Percentiles rank a stretch among this genome's conserved stretches.
Conservation (phyloP, 768 basidiomycete species). For the Lepiota venenata region DNA sequence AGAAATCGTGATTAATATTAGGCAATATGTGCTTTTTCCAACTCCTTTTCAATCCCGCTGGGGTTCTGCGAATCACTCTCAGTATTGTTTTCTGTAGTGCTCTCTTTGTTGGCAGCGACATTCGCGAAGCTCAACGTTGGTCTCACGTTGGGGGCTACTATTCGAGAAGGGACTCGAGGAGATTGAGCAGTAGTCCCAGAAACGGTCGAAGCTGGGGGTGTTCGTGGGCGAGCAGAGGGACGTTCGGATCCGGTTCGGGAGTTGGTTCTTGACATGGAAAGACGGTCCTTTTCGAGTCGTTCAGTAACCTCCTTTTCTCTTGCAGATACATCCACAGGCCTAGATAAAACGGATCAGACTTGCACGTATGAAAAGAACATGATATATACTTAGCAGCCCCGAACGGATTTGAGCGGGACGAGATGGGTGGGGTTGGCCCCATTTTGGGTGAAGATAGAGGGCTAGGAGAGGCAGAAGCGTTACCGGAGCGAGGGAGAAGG, state of each 20-base stretch:
- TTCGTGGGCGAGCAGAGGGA: slow-evolving; percentile 26
- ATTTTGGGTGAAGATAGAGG: slow-evolving; percentile 81
- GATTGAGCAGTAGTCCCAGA: slow-evolving; percentile 21
- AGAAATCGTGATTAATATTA: slow-evolving; percentile 8
- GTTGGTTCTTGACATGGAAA: slow-evolving; percentile 50
- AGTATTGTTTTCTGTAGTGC: slow-evolving; percentile 15
- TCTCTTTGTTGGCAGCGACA: slow-evolving; percentile 57
- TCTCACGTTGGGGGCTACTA: slow-evolving; percentile 50
- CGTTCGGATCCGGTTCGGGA: slow-evolving; percentile 52
- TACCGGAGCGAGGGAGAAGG: slow-evolving; percentile 75
- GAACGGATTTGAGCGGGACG: slow-evolving; percentile 71
- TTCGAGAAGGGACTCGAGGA: slow-evolving; percentile 26
- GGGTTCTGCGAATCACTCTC: slow-evolving; percentile 14
- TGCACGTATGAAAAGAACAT: not conserved
- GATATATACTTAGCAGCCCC: slow-evolving; percentile 73
- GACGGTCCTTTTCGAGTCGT: slow-evolving; percentile 62
- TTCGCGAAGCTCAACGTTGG: slow-evolving; percentile 81
- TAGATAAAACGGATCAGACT: slow-evolving; percentile 22
- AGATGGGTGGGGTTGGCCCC: slow-evolving; percentile 36
- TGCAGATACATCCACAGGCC: slow-evolving; percentile 80
- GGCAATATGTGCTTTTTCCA: slow-evolving; percentile 16
- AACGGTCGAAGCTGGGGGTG: slow-evolving; percentile 27
- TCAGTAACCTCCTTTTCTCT: slow-evolving; percentile 76
- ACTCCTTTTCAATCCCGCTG: slow-evolving; percentile 2
- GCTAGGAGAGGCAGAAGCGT: slow-evolving; percentile 63